Evolutionary conservation across 2,329 filamentous ascomycete genomes (phyloP), one percentile per base, ranked within the genome.

Genomic region (Emericellopsis cladophorae): DNA sequence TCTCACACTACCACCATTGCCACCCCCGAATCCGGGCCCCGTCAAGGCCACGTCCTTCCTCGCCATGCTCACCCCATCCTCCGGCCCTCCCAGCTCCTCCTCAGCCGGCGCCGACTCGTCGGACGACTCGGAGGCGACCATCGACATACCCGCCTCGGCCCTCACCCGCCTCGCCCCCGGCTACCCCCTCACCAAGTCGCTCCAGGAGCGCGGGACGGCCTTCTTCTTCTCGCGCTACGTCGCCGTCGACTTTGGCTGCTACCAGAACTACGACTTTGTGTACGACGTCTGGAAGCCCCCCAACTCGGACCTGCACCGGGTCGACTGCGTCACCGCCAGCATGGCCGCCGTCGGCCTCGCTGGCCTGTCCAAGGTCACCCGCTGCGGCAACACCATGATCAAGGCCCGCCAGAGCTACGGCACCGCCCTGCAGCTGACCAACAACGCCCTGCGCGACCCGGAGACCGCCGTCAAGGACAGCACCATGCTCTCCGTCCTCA

Each of bases 291-390:
- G 68, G 68, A 67, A 63, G 43, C 67, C 68, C 1, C 59, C 56
- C 7, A 37, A 23, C 7, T 39, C 39, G 10, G 36, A 38, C 6
- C 10, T 15, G 22, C 35, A 33, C 24, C 14, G 34, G 3, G 21
- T 46, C 11, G 71, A 73, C 47, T 59, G 65, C 10, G 64, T 71
- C 18, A 60, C 72, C 21, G 64, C 69, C 15, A 68, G 68, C 47
- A 71, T 76, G 59, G 66, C 65, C 11, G 71, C 72, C 5, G 72
- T 76, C 7, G 72, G 72, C 12, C 57, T 76, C 7, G 65, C 69
- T 26, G 68, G 68, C 7, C 58, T 72, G 37, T 66, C 70, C 9
- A 65, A 70, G 48, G 54, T 68, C 37, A 66, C 61, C 1, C 55
- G 55, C 36, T 63, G 59, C 15, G 51, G 55, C 5, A 56, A 64